Evolutionary conservation across 768 basidiomycete genomes (phyloP).

Genomic region (Lentinula raphanica): DNA sequence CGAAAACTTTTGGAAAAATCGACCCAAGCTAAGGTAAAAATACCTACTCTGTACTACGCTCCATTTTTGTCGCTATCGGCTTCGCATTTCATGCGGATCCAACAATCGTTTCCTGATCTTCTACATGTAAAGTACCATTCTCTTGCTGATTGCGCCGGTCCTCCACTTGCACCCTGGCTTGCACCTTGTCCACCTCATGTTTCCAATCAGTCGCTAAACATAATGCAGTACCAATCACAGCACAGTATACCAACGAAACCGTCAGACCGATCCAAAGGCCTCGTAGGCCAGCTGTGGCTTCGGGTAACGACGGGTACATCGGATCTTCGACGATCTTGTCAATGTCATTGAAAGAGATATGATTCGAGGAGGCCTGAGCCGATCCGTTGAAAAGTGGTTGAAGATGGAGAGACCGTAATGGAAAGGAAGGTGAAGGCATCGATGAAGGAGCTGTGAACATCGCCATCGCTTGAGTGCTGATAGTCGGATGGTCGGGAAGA

Average conservation of each 20-base stretch:
- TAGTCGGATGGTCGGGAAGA: not conserved
- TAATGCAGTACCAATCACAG: conserved; percentile 33
- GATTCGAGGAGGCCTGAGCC: not conserved
- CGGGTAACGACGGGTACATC: conserved; percentile 5
- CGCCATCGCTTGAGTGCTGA: not conserved
- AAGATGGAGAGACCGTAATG: not conserved
- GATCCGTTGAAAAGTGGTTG: not conserved
- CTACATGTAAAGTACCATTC: not conserved
- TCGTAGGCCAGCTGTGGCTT: conserved; percentile 32
- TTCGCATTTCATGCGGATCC: not conserved
- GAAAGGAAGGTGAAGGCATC: not conserved
- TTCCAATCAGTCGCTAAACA: conserved; percentile 46
- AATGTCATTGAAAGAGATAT: too few relatives aligned
- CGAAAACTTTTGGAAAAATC: not conserved
- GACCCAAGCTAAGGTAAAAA: not conserved
- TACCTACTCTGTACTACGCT: too few relatives aligned
- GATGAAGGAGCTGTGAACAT: too few relatives aligned
- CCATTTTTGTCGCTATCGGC: too few relatives aligned
- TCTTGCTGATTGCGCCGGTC: not conserved
- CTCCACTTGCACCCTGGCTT: conserved; percentile 16
- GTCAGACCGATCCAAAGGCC: conserved; percentile 69
- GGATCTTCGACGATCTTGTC: not conserved
- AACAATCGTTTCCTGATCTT: not conserved
- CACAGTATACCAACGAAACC: conserved; percentile 36
- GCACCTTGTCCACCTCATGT: conserved; percentile 43